Conservation (phyloP, 2,329 filamentous ascomycete species). For the Cladophialophora exuberans region DNA sequence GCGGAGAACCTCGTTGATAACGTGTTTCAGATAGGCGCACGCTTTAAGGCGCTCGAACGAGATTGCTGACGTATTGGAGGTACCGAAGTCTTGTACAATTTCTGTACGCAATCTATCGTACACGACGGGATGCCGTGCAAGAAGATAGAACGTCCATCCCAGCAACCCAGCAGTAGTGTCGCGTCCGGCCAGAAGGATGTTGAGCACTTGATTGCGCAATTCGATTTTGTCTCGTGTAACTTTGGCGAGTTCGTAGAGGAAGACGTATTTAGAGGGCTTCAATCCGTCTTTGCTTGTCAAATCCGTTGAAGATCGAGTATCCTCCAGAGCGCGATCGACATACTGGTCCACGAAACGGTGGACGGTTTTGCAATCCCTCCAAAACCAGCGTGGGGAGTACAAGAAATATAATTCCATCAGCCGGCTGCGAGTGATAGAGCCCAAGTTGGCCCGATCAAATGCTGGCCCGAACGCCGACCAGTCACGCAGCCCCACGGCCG, state of each 20-base stretch:
- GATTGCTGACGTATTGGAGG: slow-evolving; percentile 2
- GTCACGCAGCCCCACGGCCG: slow-evolving; percentile 67
- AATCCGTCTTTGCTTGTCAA: neutral
- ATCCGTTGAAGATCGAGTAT: neutral
- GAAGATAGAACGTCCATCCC: neutral
- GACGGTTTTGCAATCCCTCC: slow-evolving; percentile 44
- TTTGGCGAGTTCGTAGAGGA: neutral
- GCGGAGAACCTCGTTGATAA: slow-evolving; percentile 46
- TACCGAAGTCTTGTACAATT: neutral
- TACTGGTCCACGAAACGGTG: slow-evolving; percentile 55
- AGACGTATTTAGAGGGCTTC: neutral
- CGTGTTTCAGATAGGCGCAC: slow-evolving; percentile 28
- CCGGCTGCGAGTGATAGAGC: slow-evolving; percentile 36
- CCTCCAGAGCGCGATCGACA: slow-evolving; percentile 44
- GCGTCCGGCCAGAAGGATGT: neutral
- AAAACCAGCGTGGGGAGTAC: slow-evolving; percentile 44
- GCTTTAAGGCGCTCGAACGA: slow-evolving; percentile 25
- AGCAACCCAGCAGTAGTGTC: neutral
- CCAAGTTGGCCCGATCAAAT: slow-evolving; percentile 39
- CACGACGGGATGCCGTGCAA: neutral
- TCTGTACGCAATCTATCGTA: neutral
- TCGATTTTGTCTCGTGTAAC: neutral
- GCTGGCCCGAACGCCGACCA: slow-evolving; percentile 37
- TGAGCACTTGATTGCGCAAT: slow-evolving; percentile 36
- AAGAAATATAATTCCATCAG: slow-evolving; percentile 42